Evolutionary conservation across 2,329 filamentous ascomycete genomes (phyloP).

Genomic region (Aspergillus persii): DNA sequence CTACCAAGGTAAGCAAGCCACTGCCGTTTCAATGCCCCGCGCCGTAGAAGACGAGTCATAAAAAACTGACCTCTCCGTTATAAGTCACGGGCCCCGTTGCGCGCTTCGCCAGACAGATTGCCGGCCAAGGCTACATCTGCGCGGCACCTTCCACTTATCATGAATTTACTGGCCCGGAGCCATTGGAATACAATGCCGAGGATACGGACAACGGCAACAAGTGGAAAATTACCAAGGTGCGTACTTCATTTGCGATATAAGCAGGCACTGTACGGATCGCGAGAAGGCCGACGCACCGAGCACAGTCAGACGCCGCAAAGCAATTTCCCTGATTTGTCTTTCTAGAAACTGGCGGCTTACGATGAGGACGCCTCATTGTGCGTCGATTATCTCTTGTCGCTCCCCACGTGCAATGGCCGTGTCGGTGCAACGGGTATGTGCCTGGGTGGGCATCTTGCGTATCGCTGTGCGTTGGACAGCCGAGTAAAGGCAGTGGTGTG

Average conservation of each 20-base stretch:
- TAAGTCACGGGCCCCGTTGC: slow-evolving; percentile 85
- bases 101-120: slow-evolving; percentile 87
- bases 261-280: background rate
- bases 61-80: background rate
- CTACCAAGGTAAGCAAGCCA: slow-evolving; percentile 71
- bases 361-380: slow-evolving; percentile 72
- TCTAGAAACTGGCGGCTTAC: slow-evolving; percentile 75
- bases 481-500: slow-evolving; percentile 75
- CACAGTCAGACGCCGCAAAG: background rate
- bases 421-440: slow-evolving; percentile 88
- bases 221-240: slow-evolving; percentile 77
- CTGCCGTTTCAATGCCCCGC: background rate
- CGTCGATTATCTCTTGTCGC: slow-evolving; percentile 67
- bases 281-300: background rate
- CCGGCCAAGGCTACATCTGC: slow-evolving; percentile 89
- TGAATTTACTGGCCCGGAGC: slow-evolving; percentile 82
- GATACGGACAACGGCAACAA: slow-evolving; percentile 86
- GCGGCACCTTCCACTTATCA: slow-evolving; percentile 89
- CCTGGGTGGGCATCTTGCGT: slow-evolving; percentile 84
- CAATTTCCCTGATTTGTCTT: background rate
- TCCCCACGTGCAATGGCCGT: slow-evolving; percentile 75
- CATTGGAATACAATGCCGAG: slow-evolving; percentile 79
- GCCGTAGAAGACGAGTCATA: background rate
- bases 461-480: slow-evolving; percentile 69
- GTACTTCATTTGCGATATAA: background rate